Base-by-base conservation (phyloP, 805 yeast species). In the Phaffomyces antillensis region DNA sequence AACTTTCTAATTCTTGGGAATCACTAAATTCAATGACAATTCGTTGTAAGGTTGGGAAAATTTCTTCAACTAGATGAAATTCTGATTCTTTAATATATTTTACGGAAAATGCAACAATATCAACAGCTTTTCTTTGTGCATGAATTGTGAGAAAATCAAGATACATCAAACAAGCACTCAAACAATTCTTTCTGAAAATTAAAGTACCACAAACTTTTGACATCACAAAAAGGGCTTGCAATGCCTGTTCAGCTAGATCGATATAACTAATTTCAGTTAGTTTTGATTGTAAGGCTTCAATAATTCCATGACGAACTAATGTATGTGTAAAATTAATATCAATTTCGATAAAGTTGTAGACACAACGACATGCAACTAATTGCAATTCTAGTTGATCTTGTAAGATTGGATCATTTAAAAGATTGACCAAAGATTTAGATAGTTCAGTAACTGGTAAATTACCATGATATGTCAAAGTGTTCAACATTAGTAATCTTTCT, bases 161-260 rank as follows among this genome's bases (percentile, higher is more conserved):
- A 56, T 79, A 86, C 55, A 76, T 77, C 38, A 93, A 62, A 49
- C 86, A 81, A 0, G 86, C 77, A 7, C 70, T 64, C 9, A 90
- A 61, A 9, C 89, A 83, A 34, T 83, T 82, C 44, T 77, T 74
- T 18, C 69, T 60, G 35, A 87, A 64, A 13, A 86, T 69, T 26
- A 68, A 72, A 36, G 64, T 59, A 2, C 82, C 76, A 20, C 74
- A 66, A n/a, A 50, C 37, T 46, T 81, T 65, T 1, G 89, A 78
- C 15, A 84, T 77, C 60, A 77, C 70, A 57, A 83, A 90, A 39
- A 84, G 65, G 0, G 90, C 79, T 56, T 83, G 90, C 36, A 89
- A 64, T 0, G 89, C 88, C 63, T 90, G 96, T 59, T 91, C 99
- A 0, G 96, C 95, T 43, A 91, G 68, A 60, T 91, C 99, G 43